These are phyloP conservation scores for Darksidea phi DNA, from an alignment of 495 filamentous ascomycete genomes.

Conservation along the genomic window DNA sequence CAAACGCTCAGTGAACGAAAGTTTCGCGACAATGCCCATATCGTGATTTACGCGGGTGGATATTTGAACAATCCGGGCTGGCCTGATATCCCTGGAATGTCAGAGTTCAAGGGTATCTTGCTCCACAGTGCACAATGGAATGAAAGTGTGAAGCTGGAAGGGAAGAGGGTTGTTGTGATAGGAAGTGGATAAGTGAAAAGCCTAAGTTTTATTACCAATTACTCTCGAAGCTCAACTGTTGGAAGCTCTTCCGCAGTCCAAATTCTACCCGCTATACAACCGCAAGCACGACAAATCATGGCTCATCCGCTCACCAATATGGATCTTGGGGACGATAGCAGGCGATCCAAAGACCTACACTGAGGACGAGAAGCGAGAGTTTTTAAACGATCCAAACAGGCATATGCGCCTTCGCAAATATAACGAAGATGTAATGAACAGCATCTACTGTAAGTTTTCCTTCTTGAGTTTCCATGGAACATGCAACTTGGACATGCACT, in stretches of 20 bases:
- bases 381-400: neutral
- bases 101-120: conserved; percentile 19
- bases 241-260: conserved; percentile 8
- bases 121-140: conserved; percentile 19
- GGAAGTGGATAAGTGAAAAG: conserved; percentile 9
- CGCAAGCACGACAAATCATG: neutral
- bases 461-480: no score
- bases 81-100: conserved; percentile 20
- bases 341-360: neutral
- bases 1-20: no score
- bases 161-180: conserved; percentile 12
- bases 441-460: neutral
- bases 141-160: conserved; percentile 4
- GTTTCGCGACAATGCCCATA: neutral
- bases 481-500: no score
- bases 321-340: neutral
- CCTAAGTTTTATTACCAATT: no score
- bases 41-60: conserved; percentile 23
- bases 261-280: conserved; percentile 8
- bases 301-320: conserved; percentile 6
- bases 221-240: neutral
- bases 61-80: conserved; percentile 18
- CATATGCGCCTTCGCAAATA: neutral
- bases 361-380: neutral
- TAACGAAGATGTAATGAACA: conserved; percentile 1